Conservation (phyloP, 345 rosid species). For the Salix exigua region DNA sequence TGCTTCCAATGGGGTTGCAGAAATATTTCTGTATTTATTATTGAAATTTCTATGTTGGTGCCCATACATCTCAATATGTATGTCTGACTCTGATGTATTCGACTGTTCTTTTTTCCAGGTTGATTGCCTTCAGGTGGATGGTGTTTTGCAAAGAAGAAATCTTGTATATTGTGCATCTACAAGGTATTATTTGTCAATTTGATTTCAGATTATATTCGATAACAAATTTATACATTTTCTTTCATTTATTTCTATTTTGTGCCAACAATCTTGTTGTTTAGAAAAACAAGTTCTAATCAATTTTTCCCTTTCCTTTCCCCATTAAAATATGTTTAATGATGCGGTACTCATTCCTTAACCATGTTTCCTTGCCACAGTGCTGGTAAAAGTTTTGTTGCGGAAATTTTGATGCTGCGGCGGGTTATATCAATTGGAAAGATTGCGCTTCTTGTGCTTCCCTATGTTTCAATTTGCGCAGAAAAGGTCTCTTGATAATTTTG, state of each 20-base stretch:
- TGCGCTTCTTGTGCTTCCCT: slow-evolving; percentile 93
- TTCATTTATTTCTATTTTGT: not conserved
- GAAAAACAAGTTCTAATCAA: not conserved
- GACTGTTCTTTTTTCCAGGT: slow-evolving; percentile 46
- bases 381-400: slow-evolving; percentile 98
- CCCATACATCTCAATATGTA: not conserved
- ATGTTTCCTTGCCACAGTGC: slow-evolving; percentile 52
- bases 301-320: not conserved
- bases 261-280: slow-evolving; percentile 1
- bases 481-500: slow-evolving; percentile 48
- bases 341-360: slow-evolving; percentile 16
- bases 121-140: slow-evolving; percentile 95
- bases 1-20: not conserved
- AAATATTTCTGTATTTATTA: not conserved
- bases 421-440: slow-evolving; percentile 75
- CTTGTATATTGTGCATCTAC: slow-evolving; percentile 98
- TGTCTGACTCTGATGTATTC: not conserved
- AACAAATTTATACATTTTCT: slow-evolving; percentile 2
- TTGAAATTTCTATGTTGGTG: not conserved
- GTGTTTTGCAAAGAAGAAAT: slow-evolving; percentile 80
- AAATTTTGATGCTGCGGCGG: slow-evolving; percentile 89
- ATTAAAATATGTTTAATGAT: no score
- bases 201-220: slow-evolving; percentile 11
- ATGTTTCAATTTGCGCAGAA: slow-evolving; percentile 91
- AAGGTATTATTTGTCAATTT: slow-evolving; percentile 47